Base-by-base conservation (phyloP, 495 filamentous ascomycete species). In the Xylaria palmicola region DNA sequence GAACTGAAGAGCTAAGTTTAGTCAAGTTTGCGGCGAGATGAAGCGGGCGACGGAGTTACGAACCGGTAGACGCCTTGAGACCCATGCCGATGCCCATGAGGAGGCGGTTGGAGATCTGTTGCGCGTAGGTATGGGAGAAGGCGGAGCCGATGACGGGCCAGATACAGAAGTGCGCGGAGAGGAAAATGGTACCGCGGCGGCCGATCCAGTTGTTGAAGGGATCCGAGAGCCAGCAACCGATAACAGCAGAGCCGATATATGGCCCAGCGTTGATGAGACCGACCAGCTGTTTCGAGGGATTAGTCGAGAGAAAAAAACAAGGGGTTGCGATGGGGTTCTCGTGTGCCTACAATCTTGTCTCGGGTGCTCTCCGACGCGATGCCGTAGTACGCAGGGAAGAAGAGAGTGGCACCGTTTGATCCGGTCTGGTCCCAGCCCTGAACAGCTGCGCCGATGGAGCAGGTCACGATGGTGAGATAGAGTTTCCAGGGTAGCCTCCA, bases 51-150 rank as follows among this genome's bases (percentile, higher is more conserved):
- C 24, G n/a, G n/a, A n/a, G n/a, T n/a, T 30, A 68, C 65, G 2
- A 56, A 69, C 65, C 65, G 39, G 78, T 83, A 6, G 74, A 77
- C 6, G 79, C 83, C 62, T 86, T 86, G 12, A 76, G 68, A 40
- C 89, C 89, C 85, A 91, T 89, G 13, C 88, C 89, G 44, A 90
- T 81, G 29, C 89, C 89, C 45, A 91, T 81, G 12, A 90, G 75
- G 20, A 90, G 64, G 59, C 89, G 85, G 60, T 78, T 83, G 50
- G 76, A 75, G 40, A 90, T 73, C 8, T 90, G 82, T 65, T 90
- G 79, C 15, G 62, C 65, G 86, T 88, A 92, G 3, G 72, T 78
- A 40, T 89, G 81, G 26, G 79, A 79, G 34, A 86, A 79, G n/a
- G 81, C 87, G n/a, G 82, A 84, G 27, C 86, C 86, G 62, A 92